Evolutionary conservation across 148 eudicot species (phyloP), one percentile per base, ranked within the genome.

Genomic region (Vaccinium vitisidaea): DNA sequence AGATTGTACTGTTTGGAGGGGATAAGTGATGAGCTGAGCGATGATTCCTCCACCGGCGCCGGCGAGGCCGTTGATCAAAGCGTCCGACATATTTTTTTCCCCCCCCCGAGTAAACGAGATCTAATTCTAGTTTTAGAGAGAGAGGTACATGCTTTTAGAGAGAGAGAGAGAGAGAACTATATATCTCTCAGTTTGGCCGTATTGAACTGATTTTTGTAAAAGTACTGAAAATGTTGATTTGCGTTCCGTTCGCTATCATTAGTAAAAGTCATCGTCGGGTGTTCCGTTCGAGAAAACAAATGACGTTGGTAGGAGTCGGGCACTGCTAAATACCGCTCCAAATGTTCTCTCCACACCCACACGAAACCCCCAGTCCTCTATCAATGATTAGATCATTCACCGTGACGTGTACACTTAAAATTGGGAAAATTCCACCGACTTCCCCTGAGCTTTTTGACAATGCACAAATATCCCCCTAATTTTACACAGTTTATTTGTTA

Each of bases 41-140:
- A 96, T 94, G 89, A 94, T 96, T 32, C 99, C 99, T 6, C 97
- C 99, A 52, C 99, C 99, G 87, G 99, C 99, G 39, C 99, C 99
- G 90, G 99, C 94, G 85, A 96, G 89, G 49, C 98, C 99, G 81
- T 92, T 94, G 89, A 96, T 93, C 86, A 96, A 82, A 59, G 99
- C 99, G 88, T 94, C 98, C 10, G 99, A 96, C 99, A 96, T 96
- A 5, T 8, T 63, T 82, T 82, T 74, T n/a, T 6, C 39, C 8
- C 43, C 8, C 43, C 74, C 55, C 56, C 21, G 49, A 77, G 49
- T 27, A 52, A 74, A 39, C 80, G 58, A 75, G 74, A 75, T 75
- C 67, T 52, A 69, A 70, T 52, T 49, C 30, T 2, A 18, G 12
- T 81, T 55, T 21, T 13, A 81, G 59, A 75, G 67, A 59, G 80